These are phyloP conservation scores for Barnettozyma sp. DNA, from an alignment of 805 yeast species.

Conservation along the genomic window DNA sequence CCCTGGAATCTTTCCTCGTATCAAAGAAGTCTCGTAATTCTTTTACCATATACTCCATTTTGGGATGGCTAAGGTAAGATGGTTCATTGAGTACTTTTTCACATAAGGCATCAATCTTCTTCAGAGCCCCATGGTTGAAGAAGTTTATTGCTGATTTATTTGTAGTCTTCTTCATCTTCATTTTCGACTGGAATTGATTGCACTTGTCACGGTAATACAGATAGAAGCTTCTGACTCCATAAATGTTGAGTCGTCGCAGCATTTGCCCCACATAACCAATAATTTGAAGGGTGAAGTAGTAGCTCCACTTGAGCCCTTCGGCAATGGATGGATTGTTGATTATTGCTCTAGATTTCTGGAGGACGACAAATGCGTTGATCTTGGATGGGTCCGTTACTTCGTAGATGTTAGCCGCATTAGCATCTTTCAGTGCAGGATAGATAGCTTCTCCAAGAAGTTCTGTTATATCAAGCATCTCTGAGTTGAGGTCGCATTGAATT, in stretches of 20 bases:
- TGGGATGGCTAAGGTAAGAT: conserved; percentile 57
- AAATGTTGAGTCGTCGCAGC: conserved; percentile 60
- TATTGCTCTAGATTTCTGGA: conserved; percentile 60
- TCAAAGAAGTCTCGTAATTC: conserved; percentile 53
- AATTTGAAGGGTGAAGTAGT: conserved; percentile 52
- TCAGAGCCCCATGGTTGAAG: conserved; percentile 45
- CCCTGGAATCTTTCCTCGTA: conserved; percentile 49
- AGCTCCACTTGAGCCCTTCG: conserved; percentile 71
- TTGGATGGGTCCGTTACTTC: conserved; percentile 58
- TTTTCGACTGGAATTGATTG: conserved; percentile 52
- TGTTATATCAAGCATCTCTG: conserved; percentile 50
- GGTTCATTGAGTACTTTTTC: conserved; percentile 35
- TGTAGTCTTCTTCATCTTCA: conserved; percentile 51
- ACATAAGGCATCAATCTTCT: conserved; percentile 37
- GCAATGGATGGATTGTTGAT: conserved; percentile 46
- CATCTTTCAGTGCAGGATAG: conserved; percentile 56
- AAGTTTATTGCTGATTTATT: conserved; percentile 58
- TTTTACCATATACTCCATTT: conserved; percentile 50
- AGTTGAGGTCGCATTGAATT: conserved; percentile 45
- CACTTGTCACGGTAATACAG: conserved; percentile 55
- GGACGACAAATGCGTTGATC: conserved; percentile 62
- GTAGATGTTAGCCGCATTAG: conserved; percentile 57
- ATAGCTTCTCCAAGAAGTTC: conserved; percentile 55
- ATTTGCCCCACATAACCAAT: conserved; percentile 69
- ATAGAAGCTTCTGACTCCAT: conserved; percentile 77